Evolutionary conservation across 768 basidiomycete genomes (phyloP).

Genomic region (Clavulina sp.): DNA sequence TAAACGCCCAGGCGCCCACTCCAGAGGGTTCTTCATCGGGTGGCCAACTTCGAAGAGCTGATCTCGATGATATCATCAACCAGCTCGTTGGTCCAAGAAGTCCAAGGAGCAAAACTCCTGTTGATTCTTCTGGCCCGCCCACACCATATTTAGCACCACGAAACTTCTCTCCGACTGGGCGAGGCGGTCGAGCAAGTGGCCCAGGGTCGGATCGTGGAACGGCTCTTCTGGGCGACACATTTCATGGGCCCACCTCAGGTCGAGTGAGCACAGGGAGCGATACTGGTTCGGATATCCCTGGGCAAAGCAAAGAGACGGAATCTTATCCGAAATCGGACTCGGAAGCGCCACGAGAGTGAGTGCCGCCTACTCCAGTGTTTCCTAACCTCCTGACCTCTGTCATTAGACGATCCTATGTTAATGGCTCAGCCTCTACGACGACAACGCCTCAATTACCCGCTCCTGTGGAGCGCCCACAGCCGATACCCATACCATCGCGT

Average conservation of each 20-base stretch:
- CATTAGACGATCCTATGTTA: too few relatives aligned
- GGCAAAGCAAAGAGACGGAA: not conserved
- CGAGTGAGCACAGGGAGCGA: constrained; percentile 3
- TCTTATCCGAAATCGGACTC: too few relatives aligned
- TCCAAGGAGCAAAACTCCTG: not conserved
- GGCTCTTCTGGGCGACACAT: not conserved
- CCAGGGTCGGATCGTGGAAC: constrained; percentile 14
- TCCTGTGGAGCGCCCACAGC: not conserved
- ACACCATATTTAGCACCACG: constrained; percentile 25
- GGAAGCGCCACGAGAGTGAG: too few relatives aligned
- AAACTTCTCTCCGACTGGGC: constrained; percentile 17
- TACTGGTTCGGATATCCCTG: constrained; percentile 6
- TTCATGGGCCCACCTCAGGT: not conserved
- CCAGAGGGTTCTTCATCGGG: too few relatives aligned
- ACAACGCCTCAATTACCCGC: not conserved
- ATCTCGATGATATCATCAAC: constrained; percentile 59
- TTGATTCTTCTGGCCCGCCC: constrained; percentile 8
- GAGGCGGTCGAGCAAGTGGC: constrained; percentile 19
- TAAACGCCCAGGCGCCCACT: too few relatives aligned
- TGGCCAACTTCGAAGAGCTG: constrained; percentile 27
- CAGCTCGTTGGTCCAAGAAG: not conserved
- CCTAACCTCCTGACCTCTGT: too few relatives aligned
- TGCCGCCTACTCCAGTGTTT: too few relatives aligned
- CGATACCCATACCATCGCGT: not conserved
- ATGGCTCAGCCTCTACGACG: not conserved